Evolutionary conservation across 768 basidiomycete species (phyloP).

Genomic region (Sistotremastrum suecicum): DNA sequence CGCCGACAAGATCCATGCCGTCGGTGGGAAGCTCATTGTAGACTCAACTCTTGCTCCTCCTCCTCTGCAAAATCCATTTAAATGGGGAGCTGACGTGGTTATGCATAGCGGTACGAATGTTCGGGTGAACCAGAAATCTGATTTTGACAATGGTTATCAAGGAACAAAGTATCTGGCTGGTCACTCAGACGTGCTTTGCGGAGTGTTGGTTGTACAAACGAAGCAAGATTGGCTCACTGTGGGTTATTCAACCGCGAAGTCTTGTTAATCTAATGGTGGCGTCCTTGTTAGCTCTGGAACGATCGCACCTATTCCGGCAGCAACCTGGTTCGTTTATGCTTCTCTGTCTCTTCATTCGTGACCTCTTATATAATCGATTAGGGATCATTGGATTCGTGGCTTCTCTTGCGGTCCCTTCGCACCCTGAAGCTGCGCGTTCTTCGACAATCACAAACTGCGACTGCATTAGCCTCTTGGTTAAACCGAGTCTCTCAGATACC

Average conservation of each 20-base stretch:
- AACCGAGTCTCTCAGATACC: conserved; percentile 29
- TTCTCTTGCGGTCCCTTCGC: conserved; percentile 69
- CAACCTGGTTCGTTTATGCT: conserved; percentile 24
- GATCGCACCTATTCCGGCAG: conserved; percentile 51
- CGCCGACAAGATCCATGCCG: conserved; percentile 69
- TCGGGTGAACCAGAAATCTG: background rate
- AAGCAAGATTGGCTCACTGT: conserved; percentile 53
- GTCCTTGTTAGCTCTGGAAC: conserved; percentile 35
- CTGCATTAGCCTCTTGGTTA: conserved; percentile 63
- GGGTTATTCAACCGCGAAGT: conserved; percentile 5
- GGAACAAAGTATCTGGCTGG: conserved; percentile 82
- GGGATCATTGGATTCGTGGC: conserved; percentile 73
- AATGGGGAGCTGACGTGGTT: conserved; percentile 64
- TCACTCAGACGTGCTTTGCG: conserved; percentile 70
- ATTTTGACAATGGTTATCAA: conserved; percentile 11
- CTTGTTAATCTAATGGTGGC: background rate
- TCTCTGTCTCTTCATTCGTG: background rate
- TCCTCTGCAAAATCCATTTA: conserved; percentile 78
- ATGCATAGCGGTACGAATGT: conserved; percentile 41
- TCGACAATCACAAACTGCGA: conserved; percentile 66
- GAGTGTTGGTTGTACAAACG: conserved; percentile 59
- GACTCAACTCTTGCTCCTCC: conserved; percentile 88
- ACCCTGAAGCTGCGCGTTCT: conserved; percentile 70
- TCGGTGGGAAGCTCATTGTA: conserved; percentile 55
- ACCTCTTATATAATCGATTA: background rate